Conservation (phyloP, 1,284 basidiomycete genomes). For the Puccinia hordei region DNA sequence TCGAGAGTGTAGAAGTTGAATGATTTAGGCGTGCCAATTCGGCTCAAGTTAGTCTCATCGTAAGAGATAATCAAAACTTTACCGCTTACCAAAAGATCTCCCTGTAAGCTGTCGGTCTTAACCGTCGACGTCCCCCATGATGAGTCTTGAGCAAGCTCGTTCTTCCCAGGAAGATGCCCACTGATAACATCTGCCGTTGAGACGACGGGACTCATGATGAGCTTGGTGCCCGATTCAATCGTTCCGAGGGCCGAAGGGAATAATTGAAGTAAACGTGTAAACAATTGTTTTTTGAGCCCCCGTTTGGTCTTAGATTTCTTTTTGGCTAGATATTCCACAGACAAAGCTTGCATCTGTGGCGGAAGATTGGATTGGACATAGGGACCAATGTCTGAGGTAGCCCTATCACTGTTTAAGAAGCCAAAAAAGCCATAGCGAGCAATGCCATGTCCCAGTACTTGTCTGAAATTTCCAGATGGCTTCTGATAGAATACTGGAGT, state of each 20-base stretch:
- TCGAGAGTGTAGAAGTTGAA: neutral
- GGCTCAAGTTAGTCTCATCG: neutral
- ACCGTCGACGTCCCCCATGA: slow-evolving; percentile 41
- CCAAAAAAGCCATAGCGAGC: slow-evolving; percentile 45
- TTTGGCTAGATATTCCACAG: neutral
- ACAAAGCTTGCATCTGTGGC: slow-evolving; percentile 10
- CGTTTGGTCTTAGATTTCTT: slow-evolving; percentile 4
- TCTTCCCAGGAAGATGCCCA: neutral
- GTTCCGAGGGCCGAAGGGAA: slow-evolving; percentile 22
- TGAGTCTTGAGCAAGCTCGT: slow-evolving; percentile 16
- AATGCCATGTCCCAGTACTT: slow-evolving; percentile 26
- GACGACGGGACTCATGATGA: neutral
- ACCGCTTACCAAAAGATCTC: slow-evolving; percentile 36
- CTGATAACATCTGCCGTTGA: slow-evolving; percentile 13
- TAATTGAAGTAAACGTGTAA: slow-evolving; percentile 16
- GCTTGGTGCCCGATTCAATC: neutral
- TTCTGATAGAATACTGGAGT: slow-evolving; percentile 9
- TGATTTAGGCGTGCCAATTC: neutral
- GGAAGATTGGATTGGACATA: slow-evolving; percentile 32
- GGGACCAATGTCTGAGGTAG: slow-evolving; percentile 33
- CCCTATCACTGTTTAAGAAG: slow-evolving; percentile 34
- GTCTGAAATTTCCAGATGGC: slow-evolving; percentile 6
- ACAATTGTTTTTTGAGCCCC: slow-evolving; percentile 15
- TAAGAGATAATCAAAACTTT: neutral
- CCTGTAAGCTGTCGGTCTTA: slow-evolving; percentile 41